phyloP scores from a whole-genome alignment of 306 rosid species.

The Prinsepia uniflora region DNA sequence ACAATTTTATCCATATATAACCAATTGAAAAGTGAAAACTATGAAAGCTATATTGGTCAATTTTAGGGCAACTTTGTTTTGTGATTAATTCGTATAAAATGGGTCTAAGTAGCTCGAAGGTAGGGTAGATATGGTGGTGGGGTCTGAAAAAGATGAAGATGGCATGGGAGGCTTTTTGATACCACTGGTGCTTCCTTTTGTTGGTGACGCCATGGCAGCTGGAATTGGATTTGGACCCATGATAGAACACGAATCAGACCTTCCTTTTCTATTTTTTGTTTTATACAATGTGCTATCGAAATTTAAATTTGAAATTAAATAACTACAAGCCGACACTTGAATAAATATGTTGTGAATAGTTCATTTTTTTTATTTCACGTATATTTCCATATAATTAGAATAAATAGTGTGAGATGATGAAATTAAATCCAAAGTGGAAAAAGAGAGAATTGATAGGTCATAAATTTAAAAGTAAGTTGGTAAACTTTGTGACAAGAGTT shows the following conservation, averaged over 20 bases:
- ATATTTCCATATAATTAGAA: not conserved
- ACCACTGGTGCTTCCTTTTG: slow-evolving; percentile 28
- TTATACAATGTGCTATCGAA: no score
- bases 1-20: slow-evolving; percentile 18
- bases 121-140: slow-evolving; percentile 32
- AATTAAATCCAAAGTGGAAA: not conserved
- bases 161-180: slow-evolving; percentile 16
- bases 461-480: not conserved
- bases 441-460: not conserved
- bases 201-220: slow-evolving; percentile 33
- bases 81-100: not conserved
- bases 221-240: slow-evolving; percentile 12
- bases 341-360: not conserved
- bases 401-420: not conserved
- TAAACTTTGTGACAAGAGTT: not conserved
- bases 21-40: not conserved
- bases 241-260: not conserved
- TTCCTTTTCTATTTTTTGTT: not conserved
- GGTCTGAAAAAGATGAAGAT: slow-evolving; percentile 9
- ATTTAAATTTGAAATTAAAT: no score
- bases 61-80: not conserved
- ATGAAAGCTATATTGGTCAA: slow-evolving; percentile 17
- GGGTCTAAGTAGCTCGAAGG: slow-evolving; percentile 24
- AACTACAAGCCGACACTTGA: no score
- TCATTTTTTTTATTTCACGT: not conserved